Conservation (phyloP, 768 basidiomycete genomes). For the Mycena epipterygia region DNA sequence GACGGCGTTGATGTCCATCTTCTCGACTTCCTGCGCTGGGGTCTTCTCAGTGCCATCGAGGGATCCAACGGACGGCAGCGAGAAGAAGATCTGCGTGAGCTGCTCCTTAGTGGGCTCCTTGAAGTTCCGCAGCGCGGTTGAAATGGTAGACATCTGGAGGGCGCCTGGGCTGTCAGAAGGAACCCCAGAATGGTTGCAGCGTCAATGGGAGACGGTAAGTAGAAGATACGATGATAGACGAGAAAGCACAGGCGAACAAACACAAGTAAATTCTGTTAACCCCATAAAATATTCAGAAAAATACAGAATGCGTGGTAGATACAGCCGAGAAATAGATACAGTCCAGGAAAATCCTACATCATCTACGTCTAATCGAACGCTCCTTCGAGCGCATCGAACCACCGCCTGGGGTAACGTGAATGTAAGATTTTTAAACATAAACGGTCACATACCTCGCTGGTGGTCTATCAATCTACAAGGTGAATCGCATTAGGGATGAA, state of each 20-base stretch:
- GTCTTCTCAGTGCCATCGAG: constrained; percentile 41
- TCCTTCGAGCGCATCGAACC: constrained; percentile 34
- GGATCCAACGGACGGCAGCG: constrained; percentile 46
- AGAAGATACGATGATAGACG: not conserved
- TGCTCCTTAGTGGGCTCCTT: constrained; percentile 94
- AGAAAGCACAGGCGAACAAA: constrained; percentile 10
- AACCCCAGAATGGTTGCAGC: constrained; percentile 2
- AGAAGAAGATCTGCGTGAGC: constrained; percentile 88
- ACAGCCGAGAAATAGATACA: constrained; percentile 25
- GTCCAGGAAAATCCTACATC: not conserved
- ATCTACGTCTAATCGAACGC: constrained; percentile 26
- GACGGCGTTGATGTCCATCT: constrained; percentile 92
- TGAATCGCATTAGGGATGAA: not conserved
- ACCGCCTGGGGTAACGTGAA: constrained; percentile 17
- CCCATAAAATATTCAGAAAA: constrained; percentile 16
- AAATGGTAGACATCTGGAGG: constrained; percentile 79
- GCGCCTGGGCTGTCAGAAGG: not conserved
- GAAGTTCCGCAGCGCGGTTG: constrained; percentile 90
- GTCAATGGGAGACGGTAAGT: not conserved
- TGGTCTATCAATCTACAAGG: constrained; percentile 28
- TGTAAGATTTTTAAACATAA: not conserved
- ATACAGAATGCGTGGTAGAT: constrained; percentile 30
- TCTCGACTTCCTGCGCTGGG: constrained; percentile 62
- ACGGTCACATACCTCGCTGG: constrained; percentile 11
- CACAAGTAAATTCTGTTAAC: constrained; percentile 10